Evolutionary conservation across 2,329 filamentous ascomycete species (phyloP).

Genomic region (Gremmenia infestans): DNA sequence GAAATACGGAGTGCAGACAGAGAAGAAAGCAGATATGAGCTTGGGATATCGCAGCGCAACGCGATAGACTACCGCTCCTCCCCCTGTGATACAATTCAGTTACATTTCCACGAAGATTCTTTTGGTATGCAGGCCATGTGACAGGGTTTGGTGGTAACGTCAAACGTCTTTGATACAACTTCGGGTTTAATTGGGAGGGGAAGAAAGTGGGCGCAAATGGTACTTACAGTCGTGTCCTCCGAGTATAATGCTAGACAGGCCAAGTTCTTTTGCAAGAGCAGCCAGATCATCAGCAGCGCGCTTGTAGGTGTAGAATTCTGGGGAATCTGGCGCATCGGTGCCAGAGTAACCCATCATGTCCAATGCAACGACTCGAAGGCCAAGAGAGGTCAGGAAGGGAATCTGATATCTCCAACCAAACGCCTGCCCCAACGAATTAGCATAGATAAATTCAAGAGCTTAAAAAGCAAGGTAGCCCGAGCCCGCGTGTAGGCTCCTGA

Average conservation of each 20-base stretch:
- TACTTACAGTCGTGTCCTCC: constrained; percentile 70
- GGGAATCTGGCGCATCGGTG: constrained; percentile 61
- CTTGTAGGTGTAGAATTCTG: constrained; percentile 65
- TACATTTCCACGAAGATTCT: background rate
- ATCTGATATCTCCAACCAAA: constrained; percentile 91
- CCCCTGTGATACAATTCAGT: constrained; percentile 51
- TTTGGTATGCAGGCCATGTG: too few species aligned
- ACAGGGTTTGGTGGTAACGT: too few species aligned
- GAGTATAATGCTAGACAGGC: constrained; percentile 60
- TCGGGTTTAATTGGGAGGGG: too few species aligned
- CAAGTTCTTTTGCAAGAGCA: constrained; percentile 53
- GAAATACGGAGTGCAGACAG: constrained; percentile 71
- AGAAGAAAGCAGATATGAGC: constrained; percentile 70
- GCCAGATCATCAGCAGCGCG: constrained; percentile 70
- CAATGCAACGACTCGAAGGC: constrained; percentile 74
- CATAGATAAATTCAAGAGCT: too few species aligned
- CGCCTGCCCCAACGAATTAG: constrained; percentile 22
- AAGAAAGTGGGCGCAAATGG: background rate
- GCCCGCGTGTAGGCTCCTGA: too few species aligned
- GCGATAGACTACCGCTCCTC: constrained; percentile 72
- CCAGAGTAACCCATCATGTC: constrained; percentile 78
- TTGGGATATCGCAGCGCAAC: constrained; percentile 68
- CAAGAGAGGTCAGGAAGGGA: constrained; percentile 65
- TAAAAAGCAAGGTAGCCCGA: too few species aligned
- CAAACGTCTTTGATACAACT: too few species aligned